Evolutionary conservation across 1,284 basidiomycete genomes (phyloP), one percentile per base, ranked within the genome.

Genomic region (Sporisorium scitamineum): DNA sequence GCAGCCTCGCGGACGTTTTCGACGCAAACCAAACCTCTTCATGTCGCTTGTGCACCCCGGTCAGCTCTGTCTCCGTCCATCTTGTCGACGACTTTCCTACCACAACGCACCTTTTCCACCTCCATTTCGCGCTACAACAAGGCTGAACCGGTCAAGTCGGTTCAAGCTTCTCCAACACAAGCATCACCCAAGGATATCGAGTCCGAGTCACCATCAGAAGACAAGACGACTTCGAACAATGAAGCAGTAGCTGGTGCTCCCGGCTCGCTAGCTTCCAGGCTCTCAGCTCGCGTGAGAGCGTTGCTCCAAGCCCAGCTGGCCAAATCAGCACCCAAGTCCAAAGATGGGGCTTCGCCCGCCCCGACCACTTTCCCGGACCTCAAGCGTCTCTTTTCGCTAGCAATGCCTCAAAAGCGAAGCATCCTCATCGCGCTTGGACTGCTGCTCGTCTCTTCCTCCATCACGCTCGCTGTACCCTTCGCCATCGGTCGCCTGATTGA

Each of bases 381-480:
- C 27, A 61, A 56, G 27, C 73, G 84, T 10, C 74, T 86, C 32
- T 61, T 82, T 42, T 68, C 75, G 22, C 80, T 86, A 3, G 84
- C 84, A 20, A 58, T 78, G 58, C 79, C 85, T 32, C 80, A 86
- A 59, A 70, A 70, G 53, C 62, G 73, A 11, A 76, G 65, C 41
- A 75, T 86, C 53, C 32, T 82, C 27, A 67, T 80, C 26, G 83
- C 77, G 1, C 65, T 84, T 7, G 74, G n/a, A 20, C 73, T 80
- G 39, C 77, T 87, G 7, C 76, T 86, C 41, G 66, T 87, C 44
- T 87, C 86, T 0, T 85, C 86, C 0, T 85, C 86, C 3, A 94
- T 99, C 14, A 93, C 94, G 10, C 93, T 98, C 39, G 77, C 81
- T 3, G 80, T 85, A 2, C 84, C 84, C 11, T 81, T 83, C 26